Base-by-base conservation (phyloP, 2,329 filamentous ascomycete species). In the Cladobotryum protrusum region DNA sequence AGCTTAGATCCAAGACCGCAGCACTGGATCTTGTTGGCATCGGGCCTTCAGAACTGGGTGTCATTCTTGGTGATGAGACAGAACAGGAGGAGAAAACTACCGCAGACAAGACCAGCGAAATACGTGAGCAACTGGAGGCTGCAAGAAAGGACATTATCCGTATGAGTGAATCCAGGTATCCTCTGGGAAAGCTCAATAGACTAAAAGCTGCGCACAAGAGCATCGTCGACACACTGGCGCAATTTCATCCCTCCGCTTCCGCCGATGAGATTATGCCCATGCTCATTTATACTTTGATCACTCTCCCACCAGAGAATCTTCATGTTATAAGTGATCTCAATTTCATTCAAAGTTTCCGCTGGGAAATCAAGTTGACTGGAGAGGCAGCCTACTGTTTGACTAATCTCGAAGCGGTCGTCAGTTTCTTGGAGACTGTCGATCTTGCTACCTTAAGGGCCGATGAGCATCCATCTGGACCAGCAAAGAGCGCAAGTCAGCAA, bases 231-330 rank as follows among this genome's bases (percentile, higher is more conserved):
- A 91, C 90, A 1, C 67, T 85, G 44, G 77, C 81, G 4, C 76
- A 82, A 58, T 83, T 85, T 52, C 81, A 83, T 54, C 81, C 80
- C 15, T 83, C 91, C 1, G 96, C 93, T 1, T 97, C 93, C 1
- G 93, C 93, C 3, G 93, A 99, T 63, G 93, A 97, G 69, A 95
- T 99, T 48, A 83, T 99, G 66, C 93, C 93, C 1, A 96, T 95
- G 67, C 78, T 99, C 55, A 99, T 99, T 54, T 99, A 95, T 71
- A 89, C 90, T 0, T 79, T 99, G 53, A 95, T 99, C 63, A 96
- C 90, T 3, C 85, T 91, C 41, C 86, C 89, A 0, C 87, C 91
- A 0, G 87, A 93, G 66, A 81, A 85, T 33, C 84, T 97, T 43
- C 88, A 91, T 65, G 86, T 91, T 49, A 89, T 96, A 62, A 97